Evolutionary conservation across 805 yeast genomes (phyloP), one percentile per base, ranked within the genome.

Genomic region (Candida ovalis): DNA sequence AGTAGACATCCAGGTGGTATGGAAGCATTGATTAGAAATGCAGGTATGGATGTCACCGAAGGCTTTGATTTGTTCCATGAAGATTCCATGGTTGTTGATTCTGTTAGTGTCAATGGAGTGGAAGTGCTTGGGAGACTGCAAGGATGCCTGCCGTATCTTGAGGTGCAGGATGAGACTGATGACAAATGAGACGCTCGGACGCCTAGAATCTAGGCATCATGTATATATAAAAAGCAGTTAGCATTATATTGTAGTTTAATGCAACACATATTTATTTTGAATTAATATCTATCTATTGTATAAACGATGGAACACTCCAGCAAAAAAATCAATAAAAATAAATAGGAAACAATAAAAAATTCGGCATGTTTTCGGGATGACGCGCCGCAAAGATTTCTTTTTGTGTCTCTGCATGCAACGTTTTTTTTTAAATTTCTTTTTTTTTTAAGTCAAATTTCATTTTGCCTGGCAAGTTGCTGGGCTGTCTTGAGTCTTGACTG

Each of bases 1-100:
- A 51, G 59, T 15, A 66, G 70, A 54, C 85, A 80, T 62, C 85
- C 86, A 27, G 95, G 95, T 64, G 95, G 95, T 49, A 86, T 80
- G 53, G 90, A 83, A 59, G 81, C 85, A 27, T 74, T 87, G 45
- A 62, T 76, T 30, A 90, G 84, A 54, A 73, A 76, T 57, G 94
- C 85, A 32, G 95, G 95, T 36, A 70, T 71, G 50, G 92, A 87
- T 64, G 86, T 86, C 53, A 80, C 84, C 22, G 73, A 67, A 47
- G 78, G 77, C 19, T 81, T 78, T 58, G 80, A 76, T 38, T 73
- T 75, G 79, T 63, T 80, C 45, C 86, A 81, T 58, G 81, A 79
- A 47, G 86, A 81, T 53, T 69, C 69, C 43, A 80, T 80, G 44
- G 68, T 80, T 45, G 67, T 74, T 1, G 69, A 77, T 48, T 77